These are phyloP conservation scores for Collybia mongolica DNA, from an alignment of 768 basidiomycete genomes.

Conservation along the genomic window DNA sequence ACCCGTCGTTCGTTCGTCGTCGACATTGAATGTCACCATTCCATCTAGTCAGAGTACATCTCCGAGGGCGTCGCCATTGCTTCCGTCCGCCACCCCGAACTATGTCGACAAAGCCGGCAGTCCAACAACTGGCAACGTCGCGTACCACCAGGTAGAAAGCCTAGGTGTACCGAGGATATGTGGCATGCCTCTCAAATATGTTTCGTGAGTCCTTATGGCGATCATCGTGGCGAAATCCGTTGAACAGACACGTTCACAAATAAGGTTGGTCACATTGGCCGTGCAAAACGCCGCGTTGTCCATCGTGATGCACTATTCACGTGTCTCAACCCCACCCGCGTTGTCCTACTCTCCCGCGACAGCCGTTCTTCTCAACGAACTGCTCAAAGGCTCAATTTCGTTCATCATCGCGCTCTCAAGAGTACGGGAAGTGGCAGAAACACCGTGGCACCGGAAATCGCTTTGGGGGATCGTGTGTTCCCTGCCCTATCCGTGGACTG, in stretches of 20 bases:
- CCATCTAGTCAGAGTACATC: conserved; percentile 30
- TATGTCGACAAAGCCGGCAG: conserved; percentile 38
- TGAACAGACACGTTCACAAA: conserved; percentile 3
- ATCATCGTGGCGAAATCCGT: conserved; percentile 5
- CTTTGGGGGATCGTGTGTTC: conserved; percentile 31
- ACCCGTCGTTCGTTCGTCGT: conserved; percentile 55
- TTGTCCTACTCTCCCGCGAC: conserved; percentile 90
- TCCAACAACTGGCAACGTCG: conserved; percentile 26
- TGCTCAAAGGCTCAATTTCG: conserved; percentile 92
- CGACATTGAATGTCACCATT: conserved; percentile 34
- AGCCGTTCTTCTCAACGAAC: conserved; percentile 92
- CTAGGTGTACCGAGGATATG: conserved; percentile 51
- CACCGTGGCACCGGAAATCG: conserved; percentile 40
- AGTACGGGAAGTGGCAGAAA: conserved; percentile 40
- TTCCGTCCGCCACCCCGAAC: conserved; percentile 45
- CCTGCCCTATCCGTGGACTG: conserved; percentile 43
- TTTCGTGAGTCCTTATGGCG: conserved; percentile 55
- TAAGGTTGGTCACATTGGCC: conserved; percentile 74
- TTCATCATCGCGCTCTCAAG: conserved; percentile 76
- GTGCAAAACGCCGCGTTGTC: conserved; percentile 95
- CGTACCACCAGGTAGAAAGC: conserved; percentile 27
- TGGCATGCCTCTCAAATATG: conserved; percentile 77
- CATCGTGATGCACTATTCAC: conserved; percentile 99
- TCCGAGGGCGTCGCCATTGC: conserved; percentile 49
- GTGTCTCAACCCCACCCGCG: conserved; percentile 76